phyloP scores from a whole-genome alignment of 768 basidiomycete species.

The Xanthoconium stramineum region DNA sequence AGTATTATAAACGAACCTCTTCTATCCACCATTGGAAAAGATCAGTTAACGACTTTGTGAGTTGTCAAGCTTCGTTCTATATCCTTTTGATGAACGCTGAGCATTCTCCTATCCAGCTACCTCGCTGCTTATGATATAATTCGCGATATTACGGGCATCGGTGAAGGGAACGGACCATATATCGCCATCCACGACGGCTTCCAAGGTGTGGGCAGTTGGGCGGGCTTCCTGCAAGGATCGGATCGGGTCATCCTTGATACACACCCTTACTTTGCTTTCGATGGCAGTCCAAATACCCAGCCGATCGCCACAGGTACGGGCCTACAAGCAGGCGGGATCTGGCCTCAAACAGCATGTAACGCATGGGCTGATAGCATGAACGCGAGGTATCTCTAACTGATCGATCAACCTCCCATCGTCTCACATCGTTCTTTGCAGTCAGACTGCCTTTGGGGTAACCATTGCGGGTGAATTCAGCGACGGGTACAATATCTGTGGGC shows the following conservation, averaged over 20 bases:
- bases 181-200: conserved; percentile 67
- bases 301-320: conserved; percentile 35
- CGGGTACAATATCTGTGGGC: conserved; percentile 64
- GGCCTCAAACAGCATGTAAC: conserved; percentile 51
- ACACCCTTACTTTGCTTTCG: conserved; percentile 69
- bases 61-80: conserved; percentile 18
- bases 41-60: conserved; percentile 59
- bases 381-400: conserved; percentile 26
- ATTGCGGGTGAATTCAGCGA: conserved; percentile 75
- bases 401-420: neutral
- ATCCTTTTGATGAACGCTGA: neutral
- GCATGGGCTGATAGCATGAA: conserved; percentile 59
- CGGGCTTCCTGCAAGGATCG: conserved; percentile 51
- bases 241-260: conserved; percentile 62
- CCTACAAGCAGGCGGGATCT: conserved; percentile 39
- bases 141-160: conserved; percentile 68
- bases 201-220: conserved; percentile 42
- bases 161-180: conserved; percentile 58
- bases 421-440: conserved; percentile 30
- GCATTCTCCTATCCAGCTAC: conserved; percentile 40
- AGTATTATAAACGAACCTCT: conserved; percentile 66
- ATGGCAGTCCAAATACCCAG: conserved; percentile 32
- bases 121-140: conserved; percentile 59
- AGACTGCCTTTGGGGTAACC: conserved; percentile 61
- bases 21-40: conserved; percentile 48